phyloP scores from a whole-genome alignment of 2,329 filamentous ascomycete species.

The Tolypocladium cylindrosporum region DNA sequence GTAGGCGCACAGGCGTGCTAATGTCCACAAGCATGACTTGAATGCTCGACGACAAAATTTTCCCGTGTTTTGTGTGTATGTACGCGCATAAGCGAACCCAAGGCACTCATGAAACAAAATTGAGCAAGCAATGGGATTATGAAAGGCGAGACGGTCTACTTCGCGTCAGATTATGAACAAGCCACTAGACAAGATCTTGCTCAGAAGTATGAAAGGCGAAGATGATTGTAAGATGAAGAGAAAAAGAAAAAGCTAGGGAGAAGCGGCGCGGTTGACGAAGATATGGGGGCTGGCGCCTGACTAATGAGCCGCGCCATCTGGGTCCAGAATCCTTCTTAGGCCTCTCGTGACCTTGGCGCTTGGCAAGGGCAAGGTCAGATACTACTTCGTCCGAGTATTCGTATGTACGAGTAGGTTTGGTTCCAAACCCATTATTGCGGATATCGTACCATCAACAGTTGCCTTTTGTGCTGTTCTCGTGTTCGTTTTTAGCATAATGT shows the following conservation, averaged over 20 bases:
- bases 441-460: background rate
- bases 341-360: background rate
- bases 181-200: constrained; percentile 25
- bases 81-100: constrained; percentile 55
- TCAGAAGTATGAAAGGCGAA: constrained; percentile 26
- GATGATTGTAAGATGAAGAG: constrained; percentile 37
- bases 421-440: background rate
- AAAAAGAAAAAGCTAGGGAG: constrained; percentile 6
- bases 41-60: background rate
- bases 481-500: background rate
- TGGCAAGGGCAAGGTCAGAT: too few relatives aligned
- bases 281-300: background rate
- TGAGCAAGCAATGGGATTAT: constrained; percentile 47
- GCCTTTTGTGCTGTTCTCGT: background rate
- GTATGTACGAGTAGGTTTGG: background rate
- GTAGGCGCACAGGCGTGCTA: background rate
- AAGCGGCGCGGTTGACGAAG: background rate
- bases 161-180: constrained; percentile 36
- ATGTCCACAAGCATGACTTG: background rate
- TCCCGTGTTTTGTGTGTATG: constrained; percentile 22
- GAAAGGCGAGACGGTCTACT: constrained; percentile 48
- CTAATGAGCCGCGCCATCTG: background rate
- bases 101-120: constrained; percentile 32
- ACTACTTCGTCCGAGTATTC: too few relatives aligned
- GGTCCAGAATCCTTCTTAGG: background rate